Evolutionary conservation across 768 basidiomycete genomes (phyloP).

Genomic region (Trametes cingulata): DNA sequence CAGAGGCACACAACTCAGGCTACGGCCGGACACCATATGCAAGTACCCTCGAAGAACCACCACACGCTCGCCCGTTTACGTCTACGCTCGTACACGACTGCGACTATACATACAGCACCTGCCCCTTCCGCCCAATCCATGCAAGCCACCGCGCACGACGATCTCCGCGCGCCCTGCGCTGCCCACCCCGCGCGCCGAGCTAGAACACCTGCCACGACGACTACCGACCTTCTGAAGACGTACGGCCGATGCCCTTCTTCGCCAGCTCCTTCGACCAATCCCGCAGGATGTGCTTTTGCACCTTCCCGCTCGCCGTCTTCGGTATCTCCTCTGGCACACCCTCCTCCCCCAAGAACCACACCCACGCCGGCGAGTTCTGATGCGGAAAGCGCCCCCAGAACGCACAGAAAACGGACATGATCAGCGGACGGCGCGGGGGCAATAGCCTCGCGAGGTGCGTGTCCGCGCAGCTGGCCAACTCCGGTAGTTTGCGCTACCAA

Average conservation of each 20-base stretch:
- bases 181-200: not conserved
- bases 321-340: conserved; percentile 60
- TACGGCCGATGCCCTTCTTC: conserved; percentile 43
- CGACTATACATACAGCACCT: conserved; percentile 4
- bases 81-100: not conserved
- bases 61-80: not conserved
- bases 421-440: not conserved
- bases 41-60: conserved; percentile 14
- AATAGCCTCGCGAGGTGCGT: not conserved
- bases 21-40: not conserved
- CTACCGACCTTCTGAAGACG: conserved; percentile 8
- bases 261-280: conserved; percentile 65
- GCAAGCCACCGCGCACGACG: not conserved
- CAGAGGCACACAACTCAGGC: not conserved
- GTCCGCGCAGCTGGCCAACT: not conserved
- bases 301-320: conserved; percentile 86
- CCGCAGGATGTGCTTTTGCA: conserved; percentile 78
- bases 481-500: not conserved
- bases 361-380: conserved; percentile 79
- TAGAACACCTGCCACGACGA: not conserved
- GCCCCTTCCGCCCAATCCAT: not conserved
- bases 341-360: conserved; percentile 81
- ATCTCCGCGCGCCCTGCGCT: not conserved
- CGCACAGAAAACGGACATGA: not conserved
- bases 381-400: not conserved